Evolutionary conservation across 331 rosid species (phyloP).

Genomic region (Acacia concinna): DNA sequence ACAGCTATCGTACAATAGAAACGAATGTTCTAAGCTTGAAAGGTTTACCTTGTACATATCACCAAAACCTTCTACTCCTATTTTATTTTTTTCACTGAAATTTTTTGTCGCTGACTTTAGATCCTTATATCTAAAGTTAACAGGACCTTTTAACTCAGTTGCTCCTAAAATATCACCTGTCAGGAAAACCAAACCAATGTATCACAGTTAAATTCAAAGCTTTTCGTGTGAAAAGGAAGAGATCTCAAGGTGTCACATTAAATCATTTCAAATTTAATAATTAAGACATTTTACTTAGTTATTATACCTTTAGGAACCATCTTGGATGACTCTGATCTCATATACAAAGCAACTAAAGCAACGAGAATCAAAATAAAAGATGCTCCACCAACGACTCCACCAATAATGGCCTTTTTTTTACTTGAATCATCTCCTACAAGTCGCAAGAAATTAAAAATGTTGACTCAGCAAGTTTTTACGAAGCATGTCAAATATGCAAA

Average conservation of each 20-base stretch:
- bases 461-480: neutral
- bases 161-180: neutral
- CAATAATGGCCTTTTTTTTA: neutral
- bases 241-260: neutral
- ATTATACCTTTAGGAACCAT: neutral
- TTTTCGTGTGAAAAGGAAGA: neutral
- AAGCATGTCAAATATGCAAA: neutral
- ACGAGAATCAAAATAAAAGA: neutral
- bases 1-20: neutral
- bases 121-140: neutral
- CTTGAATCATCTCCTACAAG: neutral
- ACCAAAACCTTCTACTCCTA: neutral
- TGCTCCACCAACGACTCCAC: neutral
- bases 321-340: neutral
- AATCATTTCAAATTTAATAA: neutral
- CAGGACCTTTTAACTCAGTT: neutral
- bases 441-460: neutral
- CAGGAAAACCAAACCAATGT: neutral
- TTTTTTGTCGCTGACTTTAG: neutral
- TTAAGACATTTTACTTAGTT: neutral
- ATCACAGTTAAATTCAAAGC: neutral
- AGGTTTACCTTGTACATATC: neutral
- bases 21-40: neutral
- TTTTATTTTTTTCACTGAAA: neutral
- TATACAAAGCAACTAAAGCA: neutral